Evolutionary conservation across 2,329 filamentous ascomycete genomes (phyloP).

Genomic region (Alternaria alternata): DNA sequence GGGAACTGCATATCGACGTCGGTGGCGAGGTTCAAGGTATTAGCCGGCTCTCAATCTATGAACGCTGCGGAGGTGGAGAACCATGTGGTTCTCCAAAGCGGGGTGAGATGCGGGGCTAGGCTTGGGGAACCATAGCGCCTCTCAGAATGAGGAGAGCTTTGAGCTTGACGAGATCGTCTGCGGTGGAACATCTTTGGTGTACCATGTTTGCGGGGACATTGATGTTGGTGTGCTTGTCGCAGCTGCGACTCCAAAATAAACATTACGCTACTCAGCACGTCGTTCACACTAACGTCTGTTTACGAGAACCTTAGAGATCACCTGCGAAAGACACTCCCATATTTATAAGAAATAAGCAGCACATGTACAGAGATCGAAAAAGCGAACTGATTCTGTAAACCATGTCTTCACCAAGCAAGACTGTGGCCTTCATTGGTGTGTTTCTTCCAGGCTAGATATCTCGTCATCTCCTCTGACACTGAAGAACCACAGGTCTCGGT

Average conservation of each 20-base stretch:
- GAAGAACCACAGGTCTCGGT: conserved; percentile 43
- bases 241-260: not conserved
- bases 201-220: not conserved
- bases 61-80: conserved; percentile 8
- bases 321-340: not conserved
- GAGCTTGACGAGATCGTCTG: not conserved
- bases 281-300: not conserved
- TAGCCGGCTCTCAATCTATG: conserved; percentile 4
- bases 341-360: too few species aligned
- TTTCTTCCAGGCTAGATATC: not conserved
- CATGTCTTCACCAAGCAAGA: conserved; percentile 32
- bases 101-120: conserved; percentile 10
- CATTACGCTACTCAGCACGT: not conserved
- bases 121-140: not conserved
- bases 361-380: not conserved
- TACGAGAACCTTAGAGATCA: not conserved
- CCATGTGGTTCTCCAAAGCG: conserved; percentile 14
- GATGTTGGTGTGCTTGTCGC: not conserved
- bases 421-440: conserved; percentile 37
- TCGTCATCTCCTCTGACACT: not conserved
- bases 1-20: not conserved
- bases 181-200: not conserved
- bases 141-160: not conserved
- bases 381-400: not conserved
- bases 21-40: not conserved